These are phyloP conservation scores for Porogramme epimiltina DNA, from an alignment of 1,284 basidiomycete species.

Conservation along the genomic window DNA sequence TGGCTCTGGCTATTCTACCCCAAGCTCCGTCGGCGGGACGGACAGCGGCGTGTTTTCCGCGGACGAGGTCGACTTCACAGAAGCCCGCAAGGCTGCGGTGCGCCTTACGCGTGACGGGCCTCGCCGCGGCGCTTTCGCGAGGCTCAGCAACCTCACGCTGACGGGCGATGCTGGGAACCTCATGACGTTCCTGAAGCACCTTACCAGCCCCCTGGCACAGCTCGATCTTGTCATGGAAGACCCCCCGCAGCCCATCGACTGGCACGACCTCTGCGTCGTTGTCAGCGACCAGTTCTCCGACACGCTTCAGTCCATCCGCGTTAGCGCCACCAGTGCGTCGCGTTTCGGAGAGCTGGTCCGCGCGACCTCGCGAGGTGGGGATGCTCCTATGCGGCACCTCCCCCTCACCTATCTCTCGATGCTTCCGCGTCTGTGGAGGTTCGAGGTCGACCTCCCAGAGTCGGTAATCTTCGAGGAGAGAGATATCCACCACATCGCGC, in stretches of 20 bases:
- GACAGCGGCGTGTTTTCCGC: conserved; percentile 77
- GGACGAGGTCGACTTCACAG: conserved; percentile 71
- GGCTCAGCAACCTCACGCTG: conserved; percentile 60
- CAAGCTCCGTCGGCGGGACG: conserved; percentile 61
- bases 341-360: conserved; percentile 68
- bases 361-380: conserved; percentile 61
- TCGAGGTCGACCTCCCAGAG: conserved; percentile 77
- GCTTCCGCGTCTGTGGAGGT: conserved; percentile 53
- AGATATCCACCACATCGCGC: conserved; percentile 59
- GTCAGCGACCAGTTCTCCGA: conserved; percentile 62
- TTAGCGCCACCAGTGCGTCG: conserved; percentile 62
- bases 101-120: conserved; percentile 55
- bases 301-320: conserved; percentile 58
- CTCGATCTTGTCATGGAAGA: conserved; percentile 77
- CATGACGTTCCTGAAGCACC: conserved; percentile 66
- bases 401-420: conserved; percentile 58
- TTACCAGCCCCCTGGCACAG: conserved; percentile 58
- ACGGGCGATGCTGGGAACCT: conserved; percentile 70
- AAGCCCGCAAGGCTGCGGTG: conserved; percentile 65
- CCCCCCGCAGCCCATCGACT: conserved; percentile 69
- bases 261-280: conserved; percentile 65
- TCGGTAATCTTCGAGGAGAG: conserved; percentile 62
- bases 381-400: conserved; percentile 44
- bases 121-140: conserved; percentile 48
- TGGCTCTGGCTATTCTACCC: conserved; percentile 67